Percentiles rank a stretch among this genome's conserved stretches.
Conservation (phyloP, 305 asterid genomes). For the Withania somnifera region DNA sequence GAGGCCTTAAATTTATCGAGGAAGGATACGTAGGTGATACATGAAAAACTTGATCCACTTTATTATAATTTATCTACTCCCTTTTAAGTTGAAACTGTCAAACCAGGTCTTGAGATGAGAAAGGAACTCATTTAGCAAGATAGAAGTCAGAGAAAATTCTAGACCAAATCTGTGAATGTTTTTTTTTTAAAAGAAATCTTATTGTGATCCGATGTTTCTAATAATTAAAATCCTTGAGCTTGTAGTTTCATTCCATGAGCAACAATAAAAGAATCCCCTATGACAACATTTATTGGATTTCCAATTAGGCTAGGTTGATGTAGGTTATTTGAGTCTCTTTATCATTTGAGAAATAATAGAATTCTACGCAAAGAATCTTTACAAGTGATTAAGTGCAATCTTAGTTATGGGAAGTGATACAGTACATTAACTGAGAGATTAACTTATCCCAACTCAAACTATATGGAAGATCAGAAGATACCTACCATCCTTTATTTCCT, state of each 20-base stretch:
- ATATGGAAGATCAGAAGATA: constrained; percentile 4
- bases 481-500: constrained; percentile 95
- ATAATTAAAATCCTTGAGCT: not conserved
- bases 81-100: too few species aligned
- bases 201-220: too few species aligned
- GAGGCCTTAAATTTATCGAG: too few species aligned
- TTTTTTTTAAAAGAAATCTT: too few species aligned
- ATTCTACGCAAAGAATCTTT: not conserved
- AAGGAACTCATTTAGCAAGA: too few species aligned
- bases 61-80: too few species aligned
- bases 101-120: too few species aligned
- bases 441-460: not conserved
- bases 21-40: too few species aligned
- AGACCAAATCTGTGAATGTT: too few species aligned
- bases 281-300: not conserved
- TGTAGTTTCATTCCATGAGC: not conserved
- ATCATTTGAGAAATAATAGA: not conserved
- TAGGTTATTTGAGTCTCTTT: not conserved
- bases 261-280: not conserved
- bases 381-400: not conserved
- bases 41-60: too few species aligned
- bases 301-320: not conserved
- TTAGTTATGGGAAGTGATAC: not conserved
- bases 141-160: too few species aligned
- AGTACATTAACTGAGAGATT: not conserved